Base-by-base conservation (phyloP, 345 rosid species). In the Eucalyptus microcorys region DNA sequence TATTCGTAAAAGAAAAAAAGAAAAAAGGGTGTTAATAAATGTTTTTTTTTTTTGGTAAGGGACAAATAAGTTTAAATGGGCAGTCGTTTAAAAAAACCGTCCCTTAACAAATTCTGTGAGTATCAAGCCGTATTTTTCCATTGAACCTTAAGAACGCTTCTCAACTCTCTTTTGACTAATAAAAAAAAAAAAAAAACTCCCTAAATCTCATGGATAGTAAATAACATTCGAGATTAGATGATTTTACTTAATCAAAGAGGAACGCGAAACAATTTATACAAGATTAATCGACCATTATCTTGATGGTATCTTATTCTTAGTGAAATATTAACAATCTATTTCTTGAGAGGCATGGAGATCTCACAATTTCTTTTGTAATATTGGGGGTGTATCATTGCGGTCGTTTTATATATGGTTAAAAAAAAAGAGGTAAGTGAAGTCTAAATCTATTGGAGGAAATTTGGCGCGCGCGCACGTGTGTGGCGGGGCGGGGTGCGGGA, bases 31-130 rank as follows among this genome's bases (percentile, higher is more conserved):
- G 27, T 40, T 76, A 37, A 21, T 1, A 11, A 37, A 76, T 10
- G 7, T 1, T 4, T 14, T 14, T n/a, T 61, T 15, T n/a, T 64
- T 14, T 2, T 0, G 10, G 21, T 30, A 4, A 61, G 6, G 40
- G 40, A 64, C 32, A n/a, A 64, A 64, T 4, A 64, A 64, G 3
- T n/a, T 64, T n/a, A 64, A 64, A 7, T 8, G 21, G 2, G 3
- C 3, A 7, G 4, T 61, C 68, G 0, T 61, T 30, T 27, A 30
- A 13, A 61, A 59, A 61, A 24, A 13, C 16, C 16, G 1, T 61
- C 15, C 4, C 2, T 30, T 30, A 61, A 30, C 32, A 61, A 61
- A 30, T 61, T 59, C 2, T 0, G 0, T 1, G 68, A 30, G 4
- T 27, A 61, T 61, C 3, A 3, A n/a, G 19, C 32, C 0, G 2